Evolutionary conservation across 192 early-diverging fungal genomes (phyloP), one percentile per base, ranked within the genome.

Genomic region (Rhizoclosmatium globosum): DNA sequence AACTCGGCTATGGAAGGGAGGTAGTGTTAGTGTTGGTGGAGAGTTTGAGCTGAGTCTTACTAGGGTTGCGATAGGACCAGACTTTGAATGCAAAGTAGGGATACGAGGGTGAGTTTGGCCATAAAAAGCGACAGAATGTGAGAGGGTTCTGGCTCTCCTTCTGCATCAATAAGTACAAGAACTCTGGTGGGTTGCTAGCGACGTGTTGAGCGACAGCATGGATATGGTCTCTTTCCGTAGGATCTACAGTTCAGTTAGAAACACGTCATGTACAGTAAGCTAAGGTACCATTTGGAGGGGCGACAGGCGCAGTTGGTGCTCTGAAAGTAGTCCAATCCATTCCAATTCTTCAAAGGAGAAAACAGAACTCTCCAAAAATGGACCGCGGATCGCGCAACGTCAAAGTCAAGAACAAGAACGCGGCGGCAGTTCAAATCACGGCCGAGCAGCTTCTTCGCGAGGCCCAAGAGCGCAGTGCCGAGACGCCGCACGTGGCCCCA

Each of bases 391-490:
- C 31, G 50, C 72, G 56, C 44, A 6, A 4, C 4, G 4, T 19
- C 1, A 70, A 86, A 80, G 96, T 98, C 82, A 97, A 97, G 84
- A 98, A 99, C 87, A 99, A 99, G 89, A 97, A 93, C 85, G 92
- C 98, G 1, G 96, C 96, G n/a, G 90, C 93, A 4, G 89, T 98
- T 19, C 98, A 99, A 84, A 99, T 99, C 84, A 99, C 97, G 31
- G 98, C 98, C 15, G 98, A 99, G 87, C 98, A 99, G 86, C 94
- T 99, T 61, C 91, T 99, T 41, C 91, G 96, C 47, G 98, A 99
- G 82, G 94, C 96, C 13, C 93, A 94, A 76, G 95, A 96, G 69
- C 92, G 94, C 47, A 82, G 91, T 73, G 78, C 90, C 61, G 90
- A 94, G 82, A 70, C 87, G 4, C 86, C 89, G 47, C 85, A 90